phyloP scores from a whole-genome alignment of 768 basidiomycete genomes.

The Pleurotus giganteus region DNA sequence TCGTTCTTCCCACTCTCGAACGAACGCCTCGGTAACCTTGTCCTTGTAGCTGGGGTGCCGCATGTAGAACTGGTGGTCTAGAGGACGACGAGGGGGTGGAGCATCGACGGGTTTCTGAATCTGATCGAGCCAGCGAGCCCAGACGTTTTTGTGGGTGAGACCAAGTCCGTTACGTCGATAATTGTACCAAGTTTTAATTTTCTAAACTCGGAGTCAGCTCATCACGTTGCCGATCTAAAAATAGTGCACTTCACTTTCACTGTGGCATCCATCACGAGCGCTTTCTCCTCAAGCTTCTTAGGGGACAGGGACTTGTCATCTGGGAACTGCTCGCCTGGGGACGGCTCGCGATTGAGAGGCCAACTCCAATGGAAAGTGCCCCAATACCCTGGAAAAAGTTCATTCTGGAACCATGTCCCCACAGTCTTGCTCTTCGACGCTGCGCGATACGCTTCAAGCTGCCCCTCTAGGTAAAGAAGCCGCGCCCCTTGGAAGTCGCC shows the following conservation, averaged over 20 bases:
- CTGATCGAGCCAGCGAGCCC: background rate
- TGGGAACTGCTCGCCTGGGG: background rate
- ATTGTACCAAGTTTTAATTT: conserved; percentile 1
- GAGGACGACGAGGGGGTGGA: background rate
- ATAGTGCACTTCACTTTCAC: background rate
- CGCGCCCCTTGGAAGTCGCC: background rate
- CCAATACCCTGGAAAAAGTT: background rate
- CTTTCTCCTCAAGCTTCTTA: background rate
- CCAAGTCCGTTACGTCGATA: background rate
- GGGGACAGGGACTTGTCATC: background rate
- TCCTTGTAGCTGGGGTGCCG: background rate
- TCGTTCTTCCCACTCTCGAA: background rate
- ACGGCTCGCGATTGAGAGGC: background rate
- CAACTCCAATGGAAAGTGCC: background rate
- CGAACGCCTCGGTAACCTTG: conserved; percentile 2
- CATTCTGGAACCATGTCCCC: background rate
- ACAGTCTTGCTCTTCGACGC: background rate
- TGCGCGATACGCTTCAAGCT: background rate
- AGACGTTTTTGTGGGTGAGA: background rate
- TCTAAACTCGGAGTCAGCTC: background rate
- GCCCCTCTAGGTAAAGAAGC: background rate
- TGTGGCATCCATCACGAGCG: background rate
- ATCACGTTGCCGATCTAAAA: background rate
- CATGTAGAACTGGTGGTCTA: background rate
- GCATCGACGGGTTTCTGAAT: background rate